Evolutionary conservation across 768 basidiomycete species (phyloP).

Genomic region (Naganishia vaughanmartiniae): DNA sequence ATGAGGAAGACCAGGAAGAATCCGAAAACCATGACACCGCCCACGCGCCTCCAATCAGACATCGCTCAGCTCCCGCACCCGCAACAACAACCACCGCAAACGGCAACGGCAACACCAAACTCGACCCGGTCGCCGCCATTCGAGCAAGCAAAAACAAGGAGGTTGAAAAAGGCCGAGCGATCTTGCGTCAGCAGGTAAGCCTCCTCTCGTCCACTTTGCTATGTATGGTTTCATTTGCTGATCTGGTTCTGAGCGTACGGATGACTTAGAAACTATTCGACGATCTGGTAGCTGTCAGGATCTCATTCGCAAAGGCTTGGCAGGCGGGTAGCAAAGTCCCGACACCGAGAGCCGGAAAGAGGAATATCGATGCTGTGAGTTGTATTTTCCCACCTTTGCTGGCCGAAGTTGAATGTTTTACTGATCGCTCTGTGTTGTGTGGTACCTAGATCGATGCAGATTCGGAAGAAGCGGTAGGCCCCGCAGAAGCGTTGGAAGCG

Average conservation of each 20-base stretch:
- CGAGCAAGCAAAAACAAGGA: conserved; percentile 45
- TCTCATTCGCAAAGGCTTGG: conserved; percentile 80
- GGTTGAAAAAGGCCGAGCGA: conserved; percentile 71
- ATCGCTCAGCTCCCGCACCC: neutral
- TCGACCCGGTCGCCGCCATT: conserved; percentile 48
- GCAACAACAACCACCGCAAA: neutral
- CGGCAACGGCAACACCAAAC: neutral
- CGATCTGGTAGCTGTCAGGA: conserved; percentile 80
- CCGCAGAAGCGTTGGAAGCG: conserved; percentile 2
- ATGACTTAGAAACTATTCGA: conserved; percentile 74
- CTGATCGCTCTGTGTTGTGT: no score
- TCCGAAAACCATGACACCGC: conserved; percentile 3
- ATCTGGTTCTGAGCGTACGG: neutral
- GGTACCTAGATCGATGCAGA: neutral
- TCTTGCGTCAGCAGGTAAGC: conserved; percentile 73
- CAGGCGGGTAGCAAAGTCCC: conserved; percentile 67
- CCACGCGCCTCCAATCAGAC: no score
- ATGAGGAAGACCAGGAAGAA: conserved; percentile 28
- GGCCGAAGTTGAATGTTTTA: neutral
- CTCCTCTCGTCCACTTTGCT: neutral
- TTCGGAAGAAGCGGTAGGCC: neutral
- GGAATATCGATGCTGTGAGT: conserved; percentile 12
- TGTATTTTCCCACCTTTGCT: neutral
- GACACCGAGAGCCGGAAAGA: conserved; percentile 28
- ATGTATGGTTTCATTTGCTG: no score